Conservation (phyloP, 2,329 filamentous ascomycete genomes). For the Aaosphaeria pasadenensis region DNA sequence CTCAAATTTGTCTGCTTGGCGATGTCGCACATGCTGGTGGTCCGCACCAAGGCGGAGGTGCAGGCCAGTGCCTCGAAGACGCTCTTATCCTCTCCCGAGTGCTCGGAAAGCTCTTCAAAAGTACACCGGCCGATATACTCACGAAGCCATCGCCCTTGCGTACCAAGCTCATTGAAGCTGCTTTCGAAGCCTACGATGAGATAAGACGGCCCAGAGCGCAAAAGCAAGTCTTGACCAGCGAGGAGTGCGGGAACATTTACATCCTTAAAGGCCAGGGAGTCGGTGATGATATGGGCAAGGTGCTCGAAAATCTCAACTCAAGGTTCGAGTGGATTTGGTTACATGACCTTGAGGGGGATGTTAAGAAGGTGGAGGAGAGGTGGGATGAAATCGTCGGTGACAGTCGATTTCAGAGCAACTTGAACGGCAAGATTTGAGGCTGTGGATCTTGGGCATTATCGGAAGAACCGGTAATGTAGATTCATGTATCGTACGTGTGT, state of each 20-base stretch:
- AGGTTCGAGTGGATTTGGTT: constrained; percentile 21
- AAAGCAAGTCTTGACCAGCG: constrained; percentile 14
- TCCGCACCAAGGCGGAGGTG: constrained; percentile 26
- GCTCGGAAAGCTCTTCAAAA: constrained; percentile 9
- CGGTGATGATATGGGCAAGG: constrained; percentile 9
- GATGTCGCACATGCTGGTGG: constrained; percentile 24
- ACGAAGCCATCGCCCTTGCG: neutral
- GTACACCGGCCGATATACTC: neutral
- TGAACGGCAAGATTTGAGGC: too few species aligned
- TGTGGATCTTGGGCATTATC: too few species aligned
- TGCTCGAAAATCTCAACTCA: constrained; percentile 9
- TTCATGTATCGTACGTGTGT: too few species aligned
- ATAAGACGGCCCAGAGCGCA: constrained; percentile 21
- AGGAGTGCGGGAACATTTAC: constrained; percentile 13
- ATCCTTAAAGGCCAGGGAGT: constrained; percentile 5
- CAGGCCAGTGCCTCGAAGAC: constrained; percentile 28
- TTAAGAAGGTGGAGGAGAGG: constrained; percentile 4
- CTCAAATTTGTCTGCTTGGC: constrained; percentile 20
- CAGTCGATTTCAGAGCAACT: too few species aligned
- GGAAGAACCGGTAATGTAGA: too few species aligned
- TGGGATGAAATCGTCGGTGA: constrained; percentile 1
- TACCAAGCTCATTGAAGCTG: constrained; percentile 11
- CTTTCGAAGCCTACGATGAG: constrained; percentile 20
- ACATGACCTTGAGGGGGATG: constrained; percentile 15
- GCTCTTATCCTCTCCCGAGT: constrained; percentile 21